A percentile compares a stretch with the other conserved stretches of the same genome.
Evolutionary conservation across 2,329 filamentous ascomycete species (phyloP).

Genomic region (Nannizzia gypsea): DNA sequence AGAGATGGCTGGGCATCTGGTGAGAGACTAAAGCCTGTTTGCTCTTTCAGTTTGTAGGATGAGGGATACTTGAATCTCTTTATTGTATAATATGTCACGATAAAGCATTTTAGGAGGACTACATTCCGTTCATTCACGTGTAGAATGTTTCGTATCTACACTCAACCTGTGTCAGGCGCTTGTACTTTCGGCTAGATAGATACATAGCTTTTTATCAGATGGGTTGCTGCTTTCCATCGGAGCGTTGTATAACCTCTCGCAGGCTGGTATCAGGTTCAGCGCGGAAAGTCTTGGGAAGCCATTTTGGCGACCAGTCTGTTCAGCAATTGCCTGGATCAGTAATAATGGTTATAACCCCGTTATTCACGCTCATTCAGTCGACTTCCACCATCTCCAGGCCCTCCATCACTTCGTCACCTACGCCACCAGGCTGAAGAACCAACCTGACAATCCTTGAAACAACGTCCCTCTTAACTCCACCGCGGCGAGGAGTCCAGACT

Average conservation of each 20-base stretch:
- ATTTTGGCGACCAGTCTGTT: not conserved
- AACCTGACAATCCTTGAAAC: constrained; percentile 64
- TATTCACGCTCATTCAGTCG: constrained; percentile 31
- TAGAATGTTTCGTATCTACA: not conserved
- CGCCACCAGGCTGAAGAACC: constrained; percentile 63
- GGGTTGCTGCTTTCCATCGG: not conserved
- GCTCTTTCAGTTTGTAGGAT: not conserved
- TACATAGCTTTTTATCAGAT: not conserved
- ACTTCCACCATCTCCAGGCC: constrained; percentile 61
- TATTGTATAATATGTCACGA: constrained; percentile 1
- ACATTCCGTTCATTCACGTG: constrained; percentile 11
- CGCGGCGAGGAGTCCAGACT: constrained; percentile 76
- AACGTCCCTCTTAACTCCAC: constrained; percentile 65
- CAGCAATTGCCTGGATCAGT: not conserved
- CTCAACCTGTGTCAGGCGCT: not conserved
- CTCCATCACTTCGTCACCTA: constrained; percentile 75
- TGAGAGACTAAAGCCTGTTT: constrained; percentile 24
- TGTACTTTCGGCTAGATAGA: not conserved
- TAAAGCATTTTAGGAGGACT: constrained; percentile 5
- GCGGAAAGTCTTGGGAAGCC: no score
- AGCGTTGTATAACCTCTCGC: no score
- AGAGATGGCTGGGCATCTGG: constrained; percentile 81
- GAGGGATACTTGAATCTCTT: not conserved
- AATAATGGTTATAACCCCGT: not conserved
- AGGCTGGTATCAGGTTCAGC: not conserved